phyloP scores from a whole-genome alignment of 2,329 filamentous ascomycete species.

The Pezizomycotina sp. region DNA sequence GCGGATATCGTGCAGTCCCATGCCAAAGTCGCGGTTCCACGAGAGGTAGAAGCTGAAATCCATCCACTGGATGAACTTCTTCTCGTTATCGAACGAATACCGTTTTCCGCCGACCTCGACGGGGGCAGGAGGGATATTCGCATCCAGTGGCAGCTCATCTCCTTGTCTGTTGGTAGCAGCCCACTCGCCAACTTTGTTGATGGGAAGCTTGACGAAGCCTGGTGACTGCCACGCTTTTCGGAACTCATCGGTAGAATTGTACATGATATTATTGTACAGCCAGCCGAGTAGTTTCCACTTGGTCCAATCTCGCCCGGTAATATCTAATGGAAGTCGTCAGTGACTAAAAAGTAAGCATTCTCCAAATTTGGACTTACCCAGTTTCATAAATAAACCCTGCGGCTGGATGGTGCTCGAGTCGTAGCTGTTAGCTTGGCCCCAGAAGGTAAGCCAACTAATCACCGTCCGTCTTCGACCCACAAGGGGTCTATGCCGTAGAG shows the following conservation, averaged over 20 bases:
- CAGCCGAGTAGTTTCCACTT: slow-evolving; percentile 38
- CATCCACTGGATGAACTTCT: slow-evolving; percentile 38
- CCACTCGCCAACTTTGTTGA: slow-evolving; percentile 37
- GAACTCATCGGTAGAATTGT: slow-evolving; percentile 36
- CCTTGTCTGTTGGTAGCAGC: slow-evolving; percentile 32
- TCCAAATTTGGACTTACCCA: slow-evolving; percentile 9
- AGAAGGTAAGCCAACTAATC: slow-evolving; percentile 36
- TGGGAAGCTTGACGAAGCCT: slow-evolving; percentile 34
- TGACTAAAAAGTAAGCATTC: too few relatives aligned
- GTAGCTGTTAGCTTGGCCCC: slow-evolving; percentile 30
- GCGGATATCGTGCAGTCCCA: slow-evolving; percentile 37
- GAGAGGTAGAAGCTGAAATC: slow-evolving; percentile 38
- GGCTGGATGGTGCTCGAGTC: slow-evolving; percentile 34
- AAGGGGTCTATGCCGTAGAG: slow-evolving; percentile 31
- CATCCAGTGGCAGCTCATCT: slow-evolving; percentile 32
- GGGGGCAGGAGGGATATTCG: slow-evolving; percentile 38
- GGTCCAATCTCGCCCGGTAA: slow-evolving; percentile 36
- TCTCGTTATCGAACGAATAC: slow-evolving; percentile 31
- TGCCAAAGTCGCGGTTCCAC: slow-evolving; percentile 35
- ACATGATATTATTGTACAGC: slow-evolving; percentile 41
- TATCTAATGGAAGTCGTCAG: slow-evolving; percentile 30
- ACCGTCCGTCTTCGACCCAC: slow-evolving; percentile 32
- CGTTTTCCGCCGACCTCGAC: slow-evolving; percentile 32
- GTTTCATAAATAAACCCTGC: slow-evolving; percentile 32
- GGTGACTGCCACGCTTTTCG: slow-evolving; percentile 31